Base-by-base conservation (phyloP, 805 yeast species). In the Ogataea dorogensis region DNA sequence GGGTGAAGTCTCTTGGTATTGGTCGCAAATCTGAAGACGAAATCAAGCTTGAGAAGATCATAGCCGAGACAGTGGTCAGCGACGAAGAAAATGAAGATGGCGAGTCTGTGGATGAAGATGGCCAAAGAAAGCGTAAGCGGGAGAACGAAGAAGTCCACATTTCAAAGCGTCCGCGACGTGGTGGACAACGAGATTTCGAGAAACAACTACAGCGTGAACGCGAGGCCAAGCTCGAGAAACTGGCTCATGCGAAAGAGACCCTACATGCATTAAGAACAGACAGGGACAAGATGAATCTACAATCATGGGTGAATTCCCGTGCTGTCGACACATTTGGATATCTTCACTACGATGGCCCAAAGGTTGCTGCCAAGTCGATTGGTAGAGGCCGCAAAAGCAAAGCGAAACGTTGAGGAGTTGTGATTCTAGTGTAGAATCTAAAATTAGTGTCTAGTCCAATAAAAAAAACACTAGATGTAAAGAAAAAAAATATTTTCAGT, bases 271-370 rank as follows among this genome's bases (percentile, higher is more conserved):
- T 70, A 42, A 51, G 55, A 29, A 53, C 59, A 10, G 68, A 70
- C 15, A 61, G 70, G 35, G 75, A 67, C 40, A 50, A 63, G 33
- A 61, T 64, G 14, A 58, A 79, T 34, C 75, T 77, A 20, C 51
- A 68, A 2, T 77, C 74, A 38, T 80, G 86, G 86, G 78, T 77
- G 17, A 80, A 80, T 49, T 68, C 77, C 7, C 59, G 67, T 12
- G 84, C 86, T 1, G 45, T 70, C 11, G 81, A 75, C 9, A 54
- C 57, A 25, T 58, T 67, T 11, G 84, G 77, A 4, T 66, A 68
- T 41, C 59, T 71, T 0, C 75, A 79, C 41, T 79, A 74, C 43
- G 83, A 77, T 11, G 85, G 84, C 2, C 56, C 58, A 2, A 49
- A 44, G 17, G 41, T 32, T 25, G 47, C 39, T 35, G 34, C 40